phyloP scores from a whole-genome alignment of 805 yeast species.

The Saturnispora sekii region DNA sequence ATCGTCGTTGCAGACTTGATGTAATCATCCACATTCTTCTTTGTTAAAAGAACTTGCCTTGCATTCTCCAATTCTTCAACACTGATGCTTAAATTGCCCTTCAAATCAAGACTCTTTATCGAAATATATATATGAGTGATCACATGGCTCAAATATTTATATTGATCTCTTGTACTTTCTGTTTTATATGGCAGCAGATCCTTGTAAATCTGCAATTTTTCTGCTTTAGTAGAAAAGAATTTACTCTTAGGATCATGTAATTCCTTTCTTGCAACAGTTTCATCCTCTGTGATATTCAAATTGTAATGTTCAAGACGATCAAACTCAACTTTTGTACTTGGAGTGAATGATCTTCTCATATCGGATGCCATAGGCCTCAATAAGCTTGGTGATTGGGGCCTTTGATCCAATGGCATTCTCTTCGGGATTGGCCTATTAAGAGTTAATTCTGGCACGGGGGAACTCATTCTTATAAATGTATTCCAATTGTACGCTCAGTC shows the following conservation, averaged over 20 bases:
- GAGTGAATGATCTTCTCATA: slow-evolving; percentile 2
- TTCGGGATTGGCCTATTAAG: slow-evolving; percentile 8
- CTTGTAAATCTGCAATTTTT: slow-evolving; percentile 18
- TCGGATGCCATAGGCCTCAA: slow-evolving; percentile 6
- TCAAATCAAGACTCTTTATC: slow-evolving; percentile 61
- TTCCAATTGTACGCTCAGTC: background rate
- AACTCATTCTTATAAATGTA: slow-evolving; percentile 9
- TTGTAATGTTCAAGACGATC: slow-evolving; percentile 27
- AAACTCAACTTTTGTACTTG: slow-evolving; percentile 12
- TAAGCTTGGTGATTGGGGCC: slow-evolving; percentile 3
- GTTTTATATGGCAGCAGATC: slow-evolving; percentile 56
- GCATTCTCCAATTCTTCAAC: slow-evolving; percentile 54
- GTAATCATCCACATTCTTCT: slow-evolving; percentile 36
- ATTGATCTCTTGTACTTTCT: slow-evolving; percentile 60
- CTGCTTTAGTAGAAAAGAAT: slow-evolving; percentile 18
- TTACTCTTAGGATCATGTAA: slow-evolving; percentile 17
- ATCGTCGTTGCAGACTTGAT: slow-evolving; percentile 38
- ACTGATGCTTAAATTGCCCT: slow-evolving; percentile 57
- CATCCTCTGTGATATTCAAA: slow-evolving; percentile 52
- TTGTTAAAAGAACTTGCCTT: slow-evolving; percentile 14
- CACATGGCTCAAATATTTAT: slow-evolving; percentile 69
- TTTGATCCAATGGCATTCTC: slow-evolving; percentile 1
- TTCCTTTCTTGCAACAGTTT: slow-evolving; percentile 22
- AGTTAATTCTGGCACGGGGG: slow-evolving; percentile 10
- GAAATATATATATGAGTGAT: slow-evolving; percentile 73